phyloP scores from a whole-genome alignment of 1,284 basidiomycete genomes.

The Ceratobasidium sp. region DNA sequence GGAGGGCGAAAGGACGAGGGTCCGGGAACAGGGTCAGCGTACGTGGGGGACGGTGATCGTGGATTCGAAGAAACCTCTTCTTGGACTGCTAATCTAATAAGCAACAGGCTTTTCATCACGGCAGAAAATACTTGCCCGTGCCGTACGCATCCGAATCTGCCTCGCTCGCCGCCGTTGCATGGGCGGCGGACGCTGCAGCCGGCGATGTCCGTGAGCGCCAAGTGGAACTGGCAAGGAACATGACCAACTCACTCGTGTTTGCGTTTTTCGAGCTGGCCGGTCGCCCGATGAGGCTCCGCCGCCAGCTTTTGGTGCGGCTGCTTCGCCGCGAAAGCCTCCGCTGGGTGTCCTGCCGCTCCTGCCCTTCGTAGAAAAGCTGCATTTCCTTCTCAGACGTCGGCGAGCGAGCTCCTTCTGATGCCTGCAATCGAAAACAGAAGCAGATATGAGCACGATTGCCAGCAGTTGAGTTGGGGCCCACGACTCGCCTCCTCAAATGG shows the following conservation, averaged over 20 bases:
- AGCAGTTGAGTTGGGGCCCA: too few species aligned
- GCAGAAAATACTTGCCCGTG: constrained; percentile 11
- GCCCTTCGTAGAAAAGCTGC: constrained; percentile 38
- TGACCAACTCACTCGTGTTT: constrained; percentile 15
- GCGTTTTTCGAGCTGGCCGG: constrained; percentile 27
- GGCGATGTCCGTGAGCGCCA: constrained; percentile 9
- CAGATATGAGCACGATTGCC: not conserved
- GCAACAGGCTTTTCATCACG: constrained; percentile 17
- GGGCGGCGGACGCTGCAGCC: too few species aligned
- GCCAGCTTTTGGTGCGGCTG: constrained; percentile 39
- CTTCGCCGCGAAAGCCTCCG: constrained; percentile 27
- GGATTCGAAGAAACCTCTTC: constrained; percentile 19
- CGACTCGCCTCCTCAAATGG: constrained; percentile 35
- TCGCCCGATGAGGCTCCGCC: constrained; percentile 24
- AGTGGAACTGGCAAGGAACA: not conserved
- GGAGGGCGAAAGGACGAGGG: constrained; percentile 1
- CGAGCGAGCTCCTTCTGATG: constrained; percentile 27
- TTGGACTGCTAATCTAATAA: not conserved
- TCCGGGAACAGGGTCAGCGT: constrained; percentile 1
- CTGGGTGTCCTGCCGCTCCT: constrained; percentile 37
- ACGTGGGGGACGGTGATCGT: constrained; percentile 36
- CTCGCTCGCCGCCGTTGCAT: constrained; percentile 7
- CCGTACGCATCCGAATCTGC: constrained; percentile 35
- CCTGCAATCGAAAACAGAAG: constrained; percentile 10
- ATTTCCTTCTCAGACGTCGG: constrained; percentile 33